phyloP scores from a whole-genome alignment of 2,329 filamentous ascomycete genomes.

The Gaeumannomyces sp. region DNA sequence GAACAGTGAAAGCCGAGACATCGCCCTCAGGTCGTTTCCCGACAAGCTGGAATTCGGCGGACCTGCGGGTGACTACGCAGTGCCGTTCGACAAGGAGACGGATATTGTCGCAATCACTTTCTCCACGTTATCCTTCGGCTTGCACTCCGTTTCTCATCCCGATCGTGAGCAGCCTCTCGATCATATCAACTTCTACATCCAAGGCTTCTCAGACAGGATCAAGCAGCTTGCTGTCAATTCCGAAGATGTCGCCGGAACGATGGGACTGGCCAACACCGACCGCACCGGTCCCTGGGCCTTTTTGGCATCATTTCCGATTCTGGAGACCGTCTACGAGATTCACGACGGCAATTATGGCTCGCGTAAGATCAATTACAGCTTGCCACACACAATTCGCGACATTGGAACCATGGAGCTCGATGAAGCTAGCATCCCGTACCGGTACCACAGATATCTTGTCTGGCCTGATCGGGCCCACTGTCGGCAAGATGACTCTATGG shows the following conservation, averaged over 20 bases:
- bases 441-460: background rate
- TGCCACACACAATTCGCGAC: too few species aligned
- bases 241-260: background rate
- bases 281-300: constrained; percentile 1
- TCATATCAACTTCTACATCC: background rate
- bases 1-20: constrained; percentile 13
- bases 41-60: constrained; percentile 13
- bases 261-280: background rate
- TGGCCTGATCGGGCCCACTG: background rate
- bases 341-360: background rate
- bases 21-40: constrained; percentile 13
- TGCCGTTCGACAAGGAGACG: constrained; percentile 13
- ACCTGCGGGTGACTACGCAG: background rate
- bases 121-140: background rate
- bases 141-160: background rate
- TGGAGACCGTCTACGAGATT: constrained; percentile 5
- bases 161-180: background rate
- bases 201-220: background rate
- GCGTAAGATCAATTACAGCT: too few species aligned
- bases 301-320: background rate
- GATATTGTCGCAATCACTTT: constrained; percentile 14
- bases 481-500: background rate
- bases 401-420: background rate
- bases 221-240: background rate
- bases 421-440: background rate